Evolutionary conservation across 2,329 filamentous ascomycete species (phyloP).

Genomic region (Stachybotrys chartarum): DNA sequence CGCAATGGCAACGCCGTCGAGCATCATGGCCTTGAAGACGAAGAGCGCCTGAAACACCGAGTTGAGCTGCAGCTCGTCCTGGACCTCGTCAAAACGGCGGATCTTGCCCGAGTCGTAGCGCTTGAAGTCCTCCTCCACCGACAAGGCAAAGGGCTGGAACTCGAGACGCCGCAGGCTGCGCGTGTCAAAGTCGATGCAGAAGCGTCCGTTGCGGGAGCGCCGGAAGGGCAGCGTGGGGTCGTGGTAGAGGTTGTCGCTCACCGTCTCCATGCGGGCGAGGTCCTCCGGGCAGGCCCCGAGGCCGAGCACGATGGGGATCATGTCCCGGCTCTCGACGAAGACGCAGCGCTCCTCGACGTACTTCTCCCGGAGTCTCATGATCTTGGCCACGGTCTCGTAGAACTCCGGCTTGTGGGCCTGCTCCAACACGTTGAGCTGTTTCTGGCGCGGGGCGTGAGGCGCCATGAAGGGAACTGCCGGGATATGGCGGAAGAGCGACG

Average conservation of each 20-base stretch:
- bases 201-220: conserved; percentile 15
- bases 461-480: conserved; percentile 1
- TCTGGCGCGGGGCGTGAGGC: conserved; percentile 1
- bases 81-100: conserved; percentile 19
- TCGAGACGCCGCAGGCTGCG: conserved; percentile 17
- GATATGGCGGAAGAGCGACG: background rate
- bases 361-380: conserved; percentile 14
- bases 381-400: conserved; percentile 15
- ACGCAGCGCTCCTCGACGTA: conserved; percentile 15
- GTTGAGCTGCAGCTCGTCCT: conserved; percentile 21
- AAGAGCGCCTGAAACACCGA: conserved; percentile 20
- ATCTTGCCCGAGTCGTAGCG: conserved; percentile 20
- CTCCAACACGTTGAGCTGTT: conserved; percentile 14
- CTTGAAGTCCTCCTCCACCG: conserved; percentile 20
- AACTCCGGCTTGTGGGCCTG: conserved; percentile 13
- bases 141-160: conserved; percentile 19
- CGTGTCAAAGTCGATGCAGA: conserved; percentile 17
- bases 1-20: conserved; percentile 13
- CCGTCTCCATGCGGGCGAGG: conserved; percentile 9
- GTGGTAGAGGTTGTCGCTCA: conserved; percentile 13
- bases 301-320: conserved; percentile 13
- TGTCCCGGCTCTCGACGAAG: conserved; percentile 15
- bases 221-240: conserved; percentile 21
- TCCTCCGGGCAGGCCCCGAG: conserved; percentile 18
- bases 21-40: conserved; percentile 19